Conservation (phyloP, 306 rosid genomes). For the Betula pendula region DNA sequence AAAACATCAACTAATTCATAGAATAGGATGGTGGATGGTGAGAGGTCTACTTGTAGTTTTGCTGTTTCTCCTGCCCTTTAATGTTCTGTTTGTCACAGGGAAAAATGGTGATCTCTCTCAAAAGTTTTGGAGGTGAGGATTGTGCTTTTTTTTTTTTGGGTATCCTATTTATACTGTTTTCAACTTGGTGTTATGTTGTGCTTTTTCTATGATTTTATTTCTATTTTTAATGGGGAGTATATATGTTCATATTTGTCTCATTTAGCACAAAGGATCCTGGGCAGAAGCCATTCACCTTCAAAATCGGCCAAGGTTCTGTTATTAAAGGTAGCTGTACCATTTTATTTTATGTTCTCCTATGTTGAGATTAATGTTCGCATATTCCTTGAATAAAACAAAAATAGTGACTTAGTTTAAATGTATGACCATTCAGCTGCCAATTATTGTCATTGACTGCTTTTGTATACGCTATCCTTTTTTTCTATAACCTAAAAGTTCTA, state of each 20-base stretch:
- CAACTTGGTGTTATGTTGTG: conserved; percentile 52
- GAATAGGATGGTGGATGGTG: neutral
- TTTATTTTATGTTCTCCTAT: neutral
- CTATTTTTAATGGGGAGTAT: neutral
- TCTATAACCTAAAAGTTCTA: neutral
- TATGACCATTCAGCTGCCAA: neutral
- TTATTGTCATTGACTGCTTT: neutral
- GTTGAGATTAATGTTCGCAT: neutral
- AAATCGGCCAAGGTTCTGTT: conserved; percentile 83
- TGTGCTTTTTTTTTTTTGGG: neutral
- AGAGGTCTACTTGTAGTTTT: neutral
- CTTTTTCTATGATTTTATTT: neutral
- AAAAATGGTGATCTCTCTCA: conserved; percentile 77
- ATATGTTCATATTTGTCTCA: conserved; percentile 6
- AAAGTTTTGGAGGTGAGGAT: conserved; percentile 83
- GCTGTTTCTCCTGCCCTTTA: neutral
- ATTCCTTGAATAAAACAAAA: neutral
- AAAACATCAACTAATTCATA: neutral
- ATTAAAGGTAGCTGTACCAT: conserved; percentile 57
- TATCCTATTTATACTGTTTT: neutral
- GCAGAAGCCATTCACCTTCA: conserved; percentile 73
- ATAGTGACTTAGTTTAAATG: neutral
- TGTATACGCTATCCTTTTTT: neutral
- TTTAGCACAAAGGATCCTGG: conserved; percentile 94
- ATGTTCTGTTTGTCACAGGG: conserved; percentile 43